Conservation (phyloP, 1,139 yeast species). For the Pichia kudriavzevii region DNA sequence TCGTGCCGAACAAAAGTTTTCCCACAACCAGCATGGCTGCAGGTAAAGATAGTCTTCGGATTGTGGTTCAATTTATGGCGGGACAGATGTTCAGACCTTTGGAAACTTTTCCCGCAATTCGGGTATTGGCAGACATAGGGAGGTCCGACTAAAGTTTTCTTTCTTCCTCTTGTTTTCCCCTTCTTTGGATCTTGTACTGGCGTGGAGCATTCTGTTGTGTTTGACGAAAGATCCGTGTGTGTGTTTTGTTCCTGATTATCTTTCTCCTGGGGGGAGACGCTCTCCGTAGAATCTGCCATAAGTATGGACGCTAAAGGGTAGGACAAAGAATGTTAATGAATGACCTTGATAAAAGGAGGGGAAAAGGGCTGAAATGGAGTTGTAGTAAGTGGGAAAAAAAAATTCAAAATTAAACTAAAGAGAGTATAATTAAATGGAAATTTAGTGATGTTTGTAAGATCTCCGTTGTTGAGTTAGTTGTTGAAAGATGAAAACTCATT, state of each 20-base stretch:
- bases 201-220: background rate
- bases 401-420: no score
- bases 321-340: no score
- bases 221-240: background rate
- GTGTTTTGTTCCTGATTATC: background rate
- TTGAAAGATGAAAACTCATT: no score
- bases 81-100: constrained; percentile 30
- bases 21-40: constrained; percentile 40
- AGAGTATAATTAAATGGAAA: no score
- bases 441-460: no score
- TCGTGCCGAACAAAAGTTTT: constrained; percentile 59
- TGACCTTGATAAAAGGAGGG: no score
- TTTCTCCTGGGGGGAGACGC: no score
- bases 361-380: no score
- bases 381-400: no score
- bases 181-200: constrained; percentile 1
- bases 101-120: constrained; percentile 27
- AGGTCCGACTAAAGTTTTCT: constrained; percentile 20
- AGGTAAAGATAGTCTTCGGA: constrained; percentile 35
- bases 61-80: constrained; percentile 31
- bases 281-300: no score
- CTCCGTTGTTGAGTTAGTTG: no score
- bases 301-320: no score
- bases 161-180: constrained; percentile 14
- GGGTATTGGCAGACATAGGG: constrained; percentile 26